These are phyloP conservation scores for Sordariomycetes sp. DNA, from an alignment of 2,329 filamentous ascomycete genomes.

Conservation along the genomic window DNA sequence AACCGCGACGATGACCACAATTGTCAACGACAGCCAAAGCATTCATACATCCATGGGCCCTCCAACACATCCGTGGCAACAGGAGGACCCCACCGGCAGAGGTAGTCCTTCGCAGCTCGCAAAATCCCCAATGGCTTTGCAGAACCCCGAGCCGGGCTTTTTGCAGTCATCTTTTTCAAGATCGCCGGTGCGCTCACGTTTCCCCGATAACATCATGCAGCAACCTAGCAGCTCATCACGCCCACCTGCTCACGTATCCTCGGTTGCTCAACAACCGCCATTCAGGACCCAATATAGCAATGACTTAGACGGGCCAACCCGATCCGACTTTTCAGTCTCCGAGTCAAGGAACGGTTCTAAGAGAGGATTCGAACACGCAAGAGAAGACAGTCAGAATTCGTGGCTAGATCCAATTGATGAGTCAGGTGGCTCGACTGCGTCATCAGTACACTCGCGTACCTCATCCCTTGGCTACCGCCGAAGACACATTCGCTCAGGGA, in stretches of 20 bases:
- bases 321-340: slow-evolving; percentile 21
- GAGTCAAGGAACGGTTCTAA: neutral
- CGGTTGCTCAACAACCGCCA: neutral
- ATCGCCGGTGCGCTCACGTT: slow-evolving; percentile 27
- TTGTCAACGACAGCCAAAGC: slow-evolving; percentile 11
- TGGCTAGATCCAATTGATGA: slow-evolving; percentile 95
- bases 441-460: slow-evolving; percentile 72
- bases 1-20: slow-evolving; percentile 12
- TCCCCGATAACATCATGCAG: slow-evolving; percentile 2
- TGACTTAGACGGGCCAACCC: slow-evolving; percentile 15
- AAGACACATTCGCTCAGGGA: slow-evolving; percentile 59
- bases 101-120: neutral
- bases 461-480: slow-evolving; percentile 61
- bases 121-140: slow-evolving; percentile 9
- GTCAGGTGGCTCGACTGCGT: slow-evolving; percentile 69
- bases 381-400: slow-evolving; percentile 66
- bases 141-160: slow-evolving; percentile 18
- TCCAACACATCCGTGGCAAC: neutral
- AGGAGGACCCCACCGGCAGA: slow-evolving; percentile 5
- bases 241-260: neutral
- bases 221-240: slow-evolving; percentile 12
- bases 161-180: slow-evolving; percentile 47
- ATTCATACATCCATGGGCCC: neutral
- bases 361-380: slow-evolving; percentile 27
- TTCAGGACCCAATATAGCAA: slow-evolving; percentile 5